These are phyloP conservation scores for Dunaliella sp. DNA, from an alignment of 139 green algal genomes.

Conservation along the genomic window DNA sequence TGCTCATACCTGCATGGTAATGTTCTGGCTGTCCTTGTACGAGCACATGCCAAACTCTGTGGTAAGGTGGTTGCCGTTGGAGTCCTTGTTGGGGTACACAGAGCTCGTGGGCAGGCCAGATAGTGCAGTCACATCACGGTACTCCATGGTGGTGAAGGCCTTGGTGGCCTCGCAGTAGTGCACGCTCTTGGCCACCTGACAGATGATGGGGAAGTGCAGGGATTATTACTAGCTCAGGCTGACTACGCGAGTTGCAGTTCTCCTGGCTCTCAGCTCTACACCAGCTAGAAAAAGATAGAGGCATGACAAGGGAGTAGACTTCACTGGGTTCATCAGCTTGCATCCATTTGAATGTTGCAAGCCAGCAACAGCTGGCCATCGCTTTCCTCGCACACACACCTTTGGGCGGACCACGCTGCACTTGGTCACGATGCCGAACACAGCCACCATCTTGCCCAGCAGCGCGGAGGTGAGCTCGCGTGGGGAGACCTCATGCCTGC, in stretches of 20 bases:
- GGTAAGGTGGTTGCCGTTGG: slow-evolving; percentile 76
- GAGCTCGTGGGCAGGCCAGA: slow-evolving; percentile 51
- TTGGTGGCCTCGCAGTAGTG: slow-evolving; percentile 87
- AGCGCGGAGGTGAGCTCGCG: slow-evolving; percentile 73
- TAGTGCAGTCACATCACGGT: slow-evolving; percentile 87
- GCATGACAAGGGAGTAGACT: no score
- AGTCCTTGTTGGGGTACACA: slow-evolving; percentile 5
- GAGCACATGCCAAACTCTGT: slow-evolving; percentile 93
- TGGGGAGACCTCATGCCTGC: slow-evolving; percentile 79
- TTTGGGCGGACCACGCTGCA: slow-evolving; percentile 75
- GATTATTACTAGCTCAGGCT: not conserved
- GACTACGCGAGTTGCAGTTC: no score
- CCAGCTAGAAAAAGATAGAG: no score
- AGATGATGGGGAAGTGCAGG: not conserved
- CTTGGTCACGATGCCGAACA: slow-evolving; percentile 97
- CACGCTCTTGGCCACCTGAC: slow-evolving; percentile 62
- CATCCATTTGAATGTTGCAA: no score
- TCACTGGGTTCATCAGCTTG: no score
- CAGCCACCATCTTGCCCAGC: slow-evolving; percentile 81
- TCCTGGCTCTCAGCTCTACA: no score
- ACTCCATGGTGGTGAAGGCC: slow-evolving; percentile 73
- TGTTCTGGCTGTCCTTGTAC: slow-evolving; percentile 89
- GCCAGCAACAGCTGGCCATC: no score
- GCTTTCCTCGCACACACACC: no score
- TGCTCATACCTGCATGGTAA: slow-evolving; percentile 8